Conservation (phyloP, 1,284 basidiomycete species). For the Limonomyces culmigenus region DNA sequence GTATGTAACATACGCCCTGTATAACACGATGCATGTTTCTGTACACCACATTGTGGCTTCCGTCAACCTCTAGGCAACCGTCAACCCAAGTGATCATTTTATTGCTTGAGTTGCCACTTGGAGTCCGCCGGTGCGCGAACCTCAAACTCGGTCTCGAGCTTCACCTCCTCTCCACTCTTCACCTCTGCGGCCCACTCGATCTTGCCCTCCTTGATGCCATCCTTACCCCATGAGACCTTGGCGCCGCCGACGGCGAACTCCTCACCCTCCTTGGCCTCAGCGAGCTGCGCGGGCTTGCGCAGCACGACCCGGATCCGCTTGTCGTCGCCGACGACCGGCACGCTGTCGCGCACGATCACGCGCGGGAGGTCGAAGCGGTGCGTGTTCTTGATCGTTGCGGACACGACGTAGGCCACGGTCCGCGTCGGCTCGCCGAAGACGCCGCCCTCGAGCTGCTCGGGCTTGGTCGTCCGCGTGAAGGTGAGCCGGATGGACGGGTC, state of each 20-base stretch:
- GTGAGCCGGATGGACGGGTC: conserved; percentile 30
- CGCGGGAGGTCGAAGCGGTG: conserved; percentile 24
- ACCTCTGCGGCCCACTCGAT: conserved; percentile 14
- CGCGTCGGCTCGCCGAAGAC: conserved; percentile 26
- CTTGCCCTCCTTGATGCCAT: conserved; percentile 13
- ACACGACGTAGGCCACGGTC: conserved; percentile 24
- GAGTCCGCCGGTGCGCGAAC: conserved; percentile 26
- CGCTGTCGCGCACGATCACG: conserved; percentile 28
- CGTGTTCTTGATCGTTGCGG: conserved; percentile 29
- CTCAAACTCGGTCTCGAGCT: conserved; percentile 30
- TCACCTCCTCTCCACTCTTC: conserved; percentile 15
- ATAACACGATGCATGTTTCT: background rate
- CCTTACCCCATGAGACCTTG: conserved; percentile 8
- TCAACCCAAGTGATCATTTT: too few species aligned
- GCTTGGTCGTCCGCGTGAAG: conserved; percentile 23
- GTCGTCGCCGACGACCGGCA: conserved; percentile 20
- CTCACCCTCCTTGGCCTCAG: conserved; percentile 24
- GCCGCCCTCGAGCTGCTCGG: conserved; percentile 17
- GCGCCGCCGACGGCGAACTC: conserved; percentile 10
- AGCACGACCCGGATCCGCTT: conserved; percentile 26
- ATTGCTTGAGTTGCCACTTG: too few species aligned
- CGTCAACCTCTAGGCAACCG: background rate
- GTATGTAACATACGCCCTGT: background rate
- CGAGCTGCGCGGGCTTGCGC: conserved; percentile 27
- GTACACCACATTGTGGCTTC: background rate